Evolutionary conservation across 352 stramenopile species (phyloP).

Genomic region (Elongisporangium senticosum): DNA sequence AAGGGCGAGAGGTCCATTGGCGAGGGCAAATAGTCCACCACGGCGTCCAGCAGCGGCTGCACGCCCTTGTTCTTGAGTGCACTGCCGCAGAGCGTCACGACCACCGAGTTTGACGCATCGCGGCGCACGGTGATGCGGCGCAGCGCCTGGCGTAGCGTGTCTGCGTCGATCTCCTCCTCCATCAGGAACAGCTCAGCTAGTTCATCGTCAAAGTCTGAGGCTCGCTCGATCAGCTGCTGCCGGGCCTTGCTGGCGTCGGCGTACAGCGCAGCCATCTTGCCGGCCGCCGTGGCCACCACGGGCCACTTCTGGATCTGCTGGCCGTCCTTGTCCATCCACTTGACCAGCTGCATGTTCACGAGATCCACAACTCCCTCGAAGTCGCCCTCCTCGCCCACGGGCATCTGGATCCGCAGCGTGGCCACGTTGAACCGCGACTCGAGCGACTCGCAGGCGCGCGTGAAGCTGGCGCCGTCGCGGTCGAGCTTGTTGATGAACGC

Average conservation of each 20-base stretch:
- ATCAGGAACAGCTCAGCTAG: slow-evolving; percentile 70
- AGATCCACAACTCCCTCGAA: slow-evolving; percentile 69
- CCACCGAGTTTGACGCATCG: slow-evolving; percentile 28
- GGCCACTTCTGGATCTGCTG: slow-evolving; percentile 45
- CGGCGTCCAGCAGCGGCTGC: slow-evolving; percentile 96
- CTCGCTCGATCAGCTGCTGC: slow-evolving; percentile 55
- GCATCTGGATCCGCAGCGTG: slow-evolving; percentile 61
- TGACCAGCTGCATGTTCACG: slow-evolving; percentile 62
- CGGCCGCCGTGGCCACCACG: slow-evolving; percentile 26
- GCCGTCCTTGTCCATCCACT: slow-evolving; percentile 57
- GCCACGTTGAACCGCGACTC: slow-evolving; percentile 53
- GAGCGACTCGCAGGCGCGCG: slow-evolving; percentile 75
- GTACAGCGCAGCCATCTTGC: slow-evolving; percentile 54
- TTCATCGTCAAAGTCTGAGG: slow-evolving; percentile 67
- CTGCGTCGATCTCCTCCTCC: slow-evolving; percentile 52
- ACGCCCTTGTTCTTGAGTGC: slow-evolving; percentile 88
- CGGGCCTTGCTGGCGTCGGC: slow-evolving; percentile 27
- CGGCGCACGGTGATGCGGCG: slow-evolving; percentile 54
- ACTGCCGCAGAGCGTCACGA: slow-evolving; percentile 59
- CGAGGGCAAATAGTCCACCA: slow-evolving; percentile 97
- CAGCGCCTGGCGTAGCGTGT: slow-evolving; percentile 45
- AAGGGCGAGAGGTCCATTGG: slow-evolving; percentile 85
- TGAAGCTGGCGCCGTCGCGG: slow-evolving; percentile 92
- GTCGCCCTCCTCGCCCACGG: slow-evolving; percentile 49
- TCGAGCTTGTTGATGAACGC: slow-evolving; percentile 98